phyloP scores from a whole-genome alignment of 108 stramenopile genomes.

The Nannochloropsis granulata region DNA sequence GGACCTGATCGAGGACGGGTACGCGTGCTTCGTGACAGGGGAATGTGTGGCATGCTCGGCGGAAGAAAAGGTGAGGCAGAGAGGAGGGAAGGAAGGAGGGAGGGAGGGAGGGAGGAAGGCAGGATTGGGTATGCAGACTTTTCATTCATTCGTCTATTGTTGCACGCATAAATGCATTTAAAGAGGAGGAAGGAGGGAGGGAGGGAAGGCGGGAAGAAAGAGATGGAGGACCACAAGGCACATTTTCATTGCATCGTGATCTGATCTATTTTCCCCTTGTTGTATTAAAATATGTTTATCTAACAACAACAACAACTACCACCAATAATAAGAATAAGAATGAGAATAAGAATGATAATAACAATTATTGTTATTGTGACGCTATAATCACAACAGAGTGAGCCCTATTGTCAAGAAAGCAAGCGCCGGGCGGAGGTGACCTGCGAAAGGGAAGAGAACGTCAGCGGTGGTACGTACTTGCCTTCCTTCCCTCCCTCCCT shows the following conservation, averaged over 20 bases:
- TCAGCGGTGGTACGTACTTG: neutral
- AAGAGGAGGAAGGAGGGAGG: too few relatives aligned
- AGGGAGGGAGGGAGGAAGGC: neutral
- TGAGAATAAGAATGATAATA: too few relatives aligned
- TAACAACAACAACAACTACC: too few relatives aligned
- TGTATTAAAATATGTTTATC: too few relatives aligned
- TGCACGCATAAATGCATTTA: neutral
- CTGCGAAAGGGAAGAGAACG: neutral
- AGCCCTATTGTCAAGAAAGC: neutral
- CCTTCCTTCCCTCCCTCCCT: too few relatives aligned
- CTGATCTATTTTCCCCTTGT: too few relatives aligned
- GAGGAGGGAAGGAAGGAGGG: neutral
- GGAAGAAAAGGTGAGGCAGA: neutral
- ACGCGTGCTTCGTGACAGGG: neutral
- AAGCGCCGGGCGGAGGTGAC: neutral
- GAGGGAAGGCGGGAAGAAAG: too few relatives aligned
- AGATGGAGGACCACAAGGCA: too few relatives aligned
- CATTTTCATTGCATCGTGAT: too few relatives aligned
- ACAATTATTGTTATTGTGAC: too few relatives aligned
- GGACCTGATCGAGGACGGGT: neutral
- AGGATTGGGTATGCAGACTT: neutral
- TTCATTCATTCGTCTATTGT: neutral
- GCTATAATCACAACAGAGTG: too few relatives aligned
- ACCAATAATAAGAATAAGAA: too few relatives aligned
- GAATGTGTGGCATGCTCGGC: neutral